Evolutionary conservation across 2,329 filamentous ascomycete genomes (phyloP).

Genomic region (Polychaeton citri): DNA sequence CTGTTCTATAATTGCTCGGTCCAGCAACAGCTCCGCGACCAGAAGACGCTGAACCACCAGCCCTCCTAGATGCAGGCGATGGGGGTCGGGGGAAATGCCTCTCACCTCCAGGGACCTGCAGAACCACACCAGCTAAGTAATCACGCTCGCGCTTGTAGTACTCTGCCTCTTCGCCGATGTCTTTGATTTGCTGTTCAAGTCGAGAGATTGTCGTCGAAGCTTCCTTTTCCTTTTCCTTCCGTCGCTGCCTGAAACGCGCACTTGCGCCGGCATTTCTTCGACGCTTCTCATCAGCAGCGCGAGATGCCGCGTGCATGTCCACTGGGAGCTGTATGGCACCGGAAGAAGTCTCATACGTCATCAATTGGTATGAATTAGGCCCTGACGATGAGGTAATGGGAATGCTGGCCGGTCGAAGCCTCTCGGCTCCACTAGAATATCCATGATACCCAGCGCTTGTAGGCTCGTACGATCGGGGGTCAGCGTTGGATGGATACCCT

Average conservation of each 20-base stretch:
- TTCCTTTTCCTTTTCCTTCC: slow-evolving; percentile 71
- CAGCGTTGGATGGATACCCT: background rate
- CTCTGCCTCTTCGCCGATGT: slow-evolving; percentile 55
- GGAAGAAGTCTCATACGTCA: slow-evolving; percentile 39
- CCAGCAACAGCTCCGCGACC: no score
- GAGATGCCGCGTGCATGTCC: slow-evolving; percentile 70
- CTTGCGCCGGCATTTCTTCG: slow-evolving; percentile 77
- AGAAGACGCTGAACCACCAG: background rate
- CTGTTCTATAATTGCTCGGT: slow-evolving; percentile 8
- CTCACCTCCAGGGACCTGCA: slow-evolving; percentile 42
- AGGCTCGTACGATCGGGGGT: background rate
- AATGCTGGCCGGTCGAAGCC: slow-evolving; percentile 14
- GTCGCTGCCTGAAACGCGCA: slow-evolving; percentile 64
- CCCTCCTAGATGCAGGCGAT: slow-evolving; percentile 20
- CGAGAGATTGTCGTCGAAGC: slow-evolving; percentile 55
- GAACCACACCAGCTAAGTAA: slow-evolving; percentile 53
- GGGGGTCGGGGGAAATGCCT: slow-evolving; percentile 30
- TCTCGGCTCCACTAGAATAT: slow-evolving; percentile 1
- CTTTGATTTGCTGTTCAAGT: slow-evolving; percentile 53
- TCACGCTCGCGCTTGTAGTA: slow-evolving; percentile 64
- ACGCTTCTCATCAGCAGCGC: slow-evolving; percentile 72
- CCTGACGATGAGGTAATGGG: slow-evolving; percentile 31
- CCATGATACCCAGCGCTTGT: background rate
- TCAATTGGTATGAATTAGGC: slow-evolving; percentile 38
- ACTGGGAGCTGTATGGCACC: slow-evolving; percentile 51